Evolutionary conservation across 345 rosid genomes (phyloP), one percentile per base, ranked within the genome.

Genomic region (Heritiera littoralis): DNA sequence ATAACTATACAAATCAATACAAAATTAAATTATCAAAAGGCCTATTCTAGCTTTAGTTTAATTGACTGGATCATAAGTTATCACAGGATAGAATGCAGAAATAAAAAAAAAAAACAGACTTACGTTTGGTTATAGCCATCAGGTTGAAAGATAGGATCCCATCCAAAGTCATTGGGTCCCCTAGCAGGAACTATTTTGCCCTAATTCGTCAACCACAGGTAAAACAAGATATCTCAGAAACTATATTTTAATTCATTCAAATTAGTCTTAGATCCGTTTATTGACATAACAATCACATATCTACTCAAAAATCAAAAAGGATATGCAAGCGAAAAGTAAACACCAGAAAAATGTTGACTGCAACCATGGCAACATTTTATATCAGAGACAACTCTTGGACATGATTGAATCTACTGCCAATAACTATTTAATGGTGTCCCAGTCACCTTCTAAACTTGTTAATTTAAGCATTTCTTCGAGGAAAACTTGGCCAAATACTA

Each of bases 81-180:
- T n/a, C 65, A 66, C 15, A 30, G 65, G 28, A 13, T 28, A 63
- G n/a, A 40, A 80, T 30, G 4, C 49, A 12, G 30, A 30, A 54
- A 54, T 23, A 61, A 46, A 23, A 35, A 35, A 35, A 2, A 35
- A 35, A 3, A 3, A 81, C 3, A 40, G 43, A 67, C 80, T 61
- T 87, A 94, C 97, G 98, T 94, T 81, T 83, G 91, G 41, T 90
- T 90, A 79, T 91, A 90, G 77, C 93, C 95, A 80, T 94, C 95
- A 3, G 98, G 99, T 82, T 94, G 89, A 83, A 94, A 96, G 77
- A 96, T 83, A 56, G 98, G 98, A 88, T 92, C 99, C 99, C 98
- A 96, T 81, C 98, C 99, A 77, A 96, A 94, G 84, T 90, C 95
- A 68, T 78, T 87, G 9, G 95, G 95, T 79, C 99, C 99, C 83